Percentiles rank a stretch among this genome's conserved stretches.
Evolutionary conservation across 2,329 filamentous ascomycete genomes (phyloP).

Genomic region (Neonectria magnoliae): DNA sequence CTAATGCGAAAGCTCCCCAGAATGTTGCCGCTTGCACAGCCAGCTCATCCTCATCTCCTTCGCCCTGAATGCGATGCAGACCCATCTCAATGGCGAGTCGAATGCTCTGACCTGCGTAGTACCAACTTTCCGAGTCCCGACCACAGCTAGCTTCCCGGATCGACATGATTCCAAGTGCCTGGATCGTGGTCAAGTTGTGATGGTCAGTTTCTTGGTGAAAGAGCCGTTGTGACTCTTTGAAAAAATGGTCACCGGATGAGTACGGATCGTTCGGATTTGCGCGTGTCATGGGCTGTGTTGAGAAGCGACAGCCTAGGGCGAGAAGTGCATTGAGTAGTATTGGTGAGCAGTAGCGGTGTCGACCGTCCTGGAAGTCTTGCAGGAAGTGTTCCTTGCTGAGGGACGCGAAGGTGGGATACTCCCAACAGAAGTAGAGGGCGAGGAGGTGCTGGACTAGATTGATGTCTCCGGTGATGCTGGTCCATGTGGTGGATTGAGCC

Average conservation of each 20-base stretch:
- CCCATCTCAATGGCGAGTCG: conserved; percentile 78
- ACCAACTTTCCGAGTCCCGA: conserved; percentile 77
- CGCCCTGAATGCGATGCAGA: conserved; percentile 64
- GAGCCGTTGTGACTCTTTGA: conserved; percentile 72
- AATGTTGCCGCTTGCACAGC: conserved; percentile 69
- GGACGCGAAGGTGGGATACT: conserved; percentile 79
- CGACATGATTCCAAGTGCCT: conserved; percentile 80
- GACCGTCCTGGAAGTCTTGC: conserved; percentile 69
- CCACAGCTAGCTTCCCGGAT: conserved; percentile 79
- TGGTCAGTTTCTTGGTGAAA: conserved; percentile 67
- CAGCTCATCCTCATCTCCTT: conserved; percentile 63
- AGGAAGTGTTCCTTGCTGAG: conserved; percentile 78
- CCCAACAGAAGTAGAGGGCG: conserved; percentile 78
- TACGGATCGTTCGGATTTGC: conserved; percentile 69
- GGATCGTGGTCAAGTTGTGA: conserved; percentile 74
- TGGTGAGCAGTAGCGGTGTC: conserved; percentile 72
- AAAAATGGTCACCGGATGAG: conserved; percentile 78
- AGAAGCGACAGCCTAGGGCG: conserved; percentile 75
- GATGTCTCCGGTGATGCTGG: conserved; percentile 66
- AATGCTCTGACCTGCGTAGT: conserved; percentile 77
- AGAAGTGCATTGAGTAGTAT: conserved; percentile 73
- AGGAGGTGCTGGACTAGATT: conserved; percentile 71
- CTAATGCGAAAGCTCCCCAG: conserved; percentile 70
- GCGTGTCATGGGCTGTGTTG: conserved; percentile 70
- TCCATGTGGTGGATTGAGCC: conserved; percentile 63